A percentile compares a stretch with the other conserved stretches of the same genome.
These are phyloP conservation scores for Syzygium oleosum DNA, from an alignment of 345 rosid genomes.

Conservation along the genomic window DNA sequence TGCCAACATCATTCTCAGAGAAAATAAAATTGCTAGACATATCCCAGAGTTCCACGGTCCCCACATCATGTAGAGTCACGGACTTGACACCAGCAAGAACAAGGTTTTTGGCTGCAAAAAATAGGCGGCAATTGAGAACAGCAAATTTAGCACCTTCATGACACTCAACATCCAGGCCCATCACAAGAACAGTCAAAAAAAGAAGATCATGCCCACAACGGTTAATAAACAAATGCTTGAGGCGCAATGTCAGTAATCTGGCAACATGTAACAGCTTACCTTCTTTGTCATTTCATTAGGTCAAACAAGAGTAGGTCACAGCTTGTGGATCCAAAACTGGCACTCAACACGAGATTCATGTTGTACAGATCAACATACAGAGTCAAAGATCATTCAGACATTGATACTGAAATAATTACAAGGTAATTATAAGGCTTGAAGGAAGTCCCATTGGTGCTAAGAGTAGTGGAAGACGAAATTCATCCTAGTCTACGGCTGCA, in stretches of 20 bases:
- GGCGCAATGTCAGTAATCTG: not conserved
- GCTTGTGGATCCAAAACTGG: not conserved
- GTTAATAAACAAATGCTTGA: not conserved
- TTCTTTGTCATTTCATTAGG: not conserved
- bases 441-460: not conserved
- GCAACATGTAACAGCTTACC: not conserved
- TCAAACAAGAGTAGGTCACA: not conserved
- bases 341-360: not conserved
- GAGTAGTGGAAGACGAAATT: not conserved
- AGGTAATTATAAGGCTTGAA: not conserved
- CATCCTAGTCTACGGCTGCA: not conserved
- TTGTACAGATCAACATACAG: not conserved
- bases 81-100: slow-evolving; percentile 98
- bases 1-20: slow-evolving; percentile 78
- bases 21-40: slow-evolving; percentile 80
- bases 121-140: not conserved
- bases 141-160: not conserved
- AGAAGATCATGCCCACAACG: not conserved
- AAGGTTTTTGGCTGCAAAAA: slow-evolving; percentile 84
- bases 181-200: not conserved
- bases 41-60: slow-evolving; percentile 82
- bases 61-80: slow-evolving; percentile 90
- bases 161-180: not conserved
- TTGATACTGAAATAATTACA: not conserved
- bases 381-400: not conserved